Base-by-base conservation (phyloP, 306 rosid species). In the Glycine latifolia region DNA sequence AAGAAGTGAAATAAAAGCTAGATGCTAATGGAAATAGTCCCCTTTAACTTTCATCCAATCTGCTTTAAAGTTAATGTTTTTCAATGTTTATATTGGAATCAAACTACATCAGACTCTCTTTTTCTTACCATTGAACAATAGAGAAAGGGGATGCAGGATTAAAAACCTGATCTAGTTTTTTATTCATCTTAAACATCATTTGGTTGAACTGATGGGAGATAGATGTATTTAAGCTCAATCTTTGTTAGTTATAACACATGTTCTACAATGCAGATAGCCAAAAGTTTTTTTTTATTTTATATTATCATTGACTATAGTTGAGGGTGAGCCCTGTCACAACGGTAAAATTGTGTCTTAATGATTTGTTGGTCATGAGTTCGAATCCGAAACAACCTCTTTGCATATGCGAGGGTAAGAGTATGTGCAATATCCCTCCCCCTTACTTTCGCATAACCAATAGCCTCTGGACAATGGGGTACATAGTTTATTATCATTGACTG, bases 181-280 rank as follows among this genome's bases (percentile, higher is more conserved):
- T 15, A 46, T 53, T 31, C 47, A 61, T 61, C 35, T 50, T 72
- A 53, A 49, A 54, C 62, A 43, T 73, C 43, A 73, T 20, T 12
- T 3, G 46, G 33, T 55, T 75, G 60, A 46, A 82, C 10, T 35
- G 39, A 68, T 60, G 47, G 50, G 67, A 68, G 16, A 60, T 77
- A 20, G 59, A 65, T 76, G 11, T 39, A n/a, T 31, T 20, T 69
- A 60, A 44, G 15, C 33, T 63, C 43, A 70, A 26, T 16, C 15
- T 47, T 77, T 13, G 31, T 26, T 26, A 55, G 69, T 71, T 58
- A 52, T 71, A 33, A 8, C 53, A 12, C 8, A 10, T 65, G 65
- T 47, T 47, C 33, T 46, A 4, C 37, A 79, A 63, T 54, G 63
- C 15, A 83, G 60, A 54, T 71, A 71, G n/a, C 31, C 31, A 26